phyloP scores from a whole-genome alignment of 2,329 filamentous ascomycete species.

The Penicillium frequentans region DNA sequence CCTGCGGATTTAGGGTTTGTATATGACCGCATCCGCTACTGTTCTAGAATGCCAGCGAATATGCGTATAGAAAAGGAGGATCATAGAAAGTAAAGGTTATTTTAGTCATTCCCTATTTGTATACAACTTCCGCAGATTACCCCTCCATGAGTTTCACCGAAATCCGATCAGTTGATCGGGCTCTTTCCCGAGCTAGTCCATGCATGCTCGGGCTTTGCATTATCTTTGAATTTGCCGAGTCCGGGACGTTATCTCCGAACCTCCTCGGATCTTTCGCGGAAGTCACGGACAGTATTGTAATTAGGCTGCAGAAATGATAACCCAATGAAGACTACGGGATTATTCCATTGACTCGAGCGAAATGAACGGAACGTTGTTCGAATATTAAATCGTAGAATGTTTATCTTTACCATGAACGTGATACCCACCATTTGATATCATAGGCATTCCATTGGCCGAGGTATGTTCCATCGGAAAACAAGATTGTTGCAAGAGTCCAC shows the following conservation, averaged over 20 bases:
- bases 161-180: background rate
- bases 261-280: background rate
- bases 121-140: background rate
- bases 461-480: slow-evolving; percentile 16
- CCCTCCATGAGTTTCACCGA: background rate
- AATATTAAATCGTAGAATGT: background rate
- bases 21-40: background rate
- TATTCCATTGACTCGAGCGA: background rate
- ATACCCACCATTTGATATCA: slow-evolving; percentile 23
- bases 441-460: slow-evolving; percentile 17
- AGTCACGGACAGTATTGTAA: background rate
- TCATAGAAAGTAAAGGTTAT: no score
- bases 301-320: background rate
- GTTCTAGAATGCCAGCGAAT: no score
- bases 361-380: background rate
- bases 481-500: slow-evolving; percentile 14
- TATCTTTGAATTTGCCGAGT: background rate
- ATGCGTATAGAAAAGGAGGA: background rate
- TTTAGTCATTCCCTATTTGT: background rate
- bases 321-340: background rate
- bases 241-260: background rate
- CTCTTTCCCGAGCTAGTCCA: background rate
- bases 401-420: background rate
- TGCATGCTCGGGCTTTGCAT: background rate
- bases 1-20: background rate